Percentiles rank a stretch among this genome's conserved stretches.
These are phyloP conservation scores for Hyaloperonospora brassicae DNA, from an alignment of 352 stramenopile species.

Conservation along the genomic window DNA sequence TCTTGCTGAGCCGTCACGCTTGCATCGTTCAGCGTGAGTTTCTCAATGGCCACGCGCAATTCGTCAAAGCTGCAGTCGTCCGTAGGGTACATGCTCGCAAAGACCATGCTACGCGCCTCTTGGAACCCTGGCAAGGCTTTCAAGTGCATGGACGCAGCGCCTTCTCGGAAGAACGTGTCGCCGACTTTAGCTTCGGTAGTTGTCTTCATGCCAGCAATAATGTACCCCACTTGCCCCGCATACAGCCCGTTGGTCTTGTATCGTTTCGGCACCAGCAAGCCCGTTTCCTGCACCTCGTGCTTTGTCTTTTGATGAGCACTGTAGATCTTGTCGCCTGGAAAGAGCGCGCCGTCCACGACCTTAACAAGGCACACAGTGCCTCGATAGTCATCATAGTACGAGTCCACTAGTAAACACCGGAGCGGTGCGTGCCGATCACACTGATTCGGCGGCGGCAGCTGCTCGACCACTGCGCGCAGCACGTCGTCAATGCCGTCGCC, in stretches of 20 bases:
- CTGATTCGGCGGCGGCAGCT: slow-evolving; percentile 57
- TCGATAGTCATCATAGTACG: slow-evolving; percentile 94
- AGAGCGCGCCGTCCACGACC: slow-evolving; percentile 87
- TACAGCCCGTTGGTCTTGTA: slow-evolving; percentile 72
- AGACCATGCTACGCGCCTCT: slow-evolving; percentile 93
- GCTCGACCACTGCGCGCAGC: slow-evolving; percentile 70
- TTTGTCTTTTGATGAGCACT: slow-evolving; percentile 72
- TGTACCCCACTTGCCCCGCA: slow-evolving; percentile 94
- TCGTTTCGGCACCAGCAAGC: slow-evolving; percentile 87
- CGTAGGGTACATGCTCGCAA: slow-evolving; percentile 96
- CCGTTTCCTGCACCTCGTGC: slow-evolving; percentile 95
- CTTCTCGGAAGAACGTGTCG: slow-evolving; percentile 76
- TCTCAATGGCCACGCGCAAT: slow-evolving; percentile 91
- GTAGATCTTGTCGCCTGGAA: slow-evolving; percentile 73
- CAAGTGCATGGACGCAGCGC: slow-evolving; percentile 34
- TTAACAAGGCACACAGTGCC: slow-evolving; percentile 95
- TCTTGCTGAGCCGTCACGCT: slow-evolving; percentile 94
- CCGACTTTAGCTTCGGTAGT: slow-evolving; percentile 93
- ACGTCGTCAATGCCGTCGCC: slow-evolving; percentile 85
- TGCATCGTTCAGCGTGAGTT: slow-evolving; percentile 96
- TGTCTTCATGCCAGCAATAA: slow-evolving; percentile 95
- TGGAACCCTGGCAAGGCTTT: slow-evolving; percentile 73
- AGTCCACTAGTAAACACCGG: slow-evolving; percentile 93
- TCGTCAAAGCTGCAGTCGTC: slow-evolving; percentile 95
- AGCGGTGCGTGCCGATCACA: slow-evolving; percentile 60